Evolutionary conservation across 2,329 filamentous ascomycete species (phyloP).

Genomic region (Aureobasidium zeae): DNA sequence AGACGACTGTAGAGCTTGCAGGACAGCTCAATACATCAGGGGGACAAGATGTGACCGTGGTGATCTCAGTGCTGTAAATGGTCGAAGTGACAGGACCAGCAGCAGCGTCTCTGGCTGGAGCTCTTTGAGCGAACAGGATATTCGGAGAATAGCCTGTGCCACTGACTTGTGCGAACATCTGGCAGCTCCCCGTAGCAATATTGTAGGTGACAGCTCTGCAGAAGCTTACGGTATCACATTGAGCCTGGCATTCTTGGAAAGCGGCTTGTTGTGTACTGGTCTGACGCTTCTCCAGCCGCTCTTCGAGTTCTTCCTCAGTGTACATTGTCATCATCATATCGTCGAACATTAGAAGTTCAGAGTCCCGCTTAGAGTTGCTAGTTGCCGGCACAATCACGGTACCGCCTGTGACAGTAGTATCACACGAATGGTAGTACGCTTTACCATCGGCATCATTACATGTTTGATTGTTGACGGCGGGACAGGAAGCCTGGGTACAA

Average conservation of each 20-base stretch:
- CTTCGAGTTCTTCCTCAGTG: not conserved
- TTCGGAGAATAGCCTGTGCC: constrained; percentile 5
- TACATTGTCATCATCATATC: constrained; percentile 10
- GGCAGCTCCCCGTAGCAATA: not conserved
- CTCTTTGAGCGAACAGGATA: constrained; percentile 6
- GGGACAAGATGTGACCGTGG: constrained; percentile 8
- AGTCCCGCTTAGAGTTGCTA: constrained; percentile 1
- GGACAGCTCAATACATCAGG: constrained; percentile 15
- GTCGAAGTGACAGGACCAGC: constrained; percentile 8
- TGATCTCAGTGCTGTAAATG: constrained; percentile 10
- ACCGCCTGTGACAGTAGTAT: constrained; percentile 6
- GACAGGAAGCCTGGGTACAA: constrained; percentile 7
- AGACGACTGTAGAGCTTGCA: constrained; percentile 10
- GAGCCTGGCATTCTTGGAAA: constrained; percentile 10
- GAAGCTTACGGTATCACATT: not conserved
- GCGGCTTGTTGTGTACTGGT: constrained; percentile 2
- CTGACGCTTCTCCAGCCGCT: not conserved
- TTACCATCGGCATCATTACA: constrained; percentile 16
- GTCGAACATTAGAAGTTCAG: constrained; percentile 11
- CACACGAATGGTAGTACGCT: constrained; percentile 6
- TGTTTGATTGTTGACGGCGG: not conserved
- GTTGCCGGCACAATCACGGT: not conserved
- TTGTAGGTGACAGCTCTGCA: constrained; percentile 12
- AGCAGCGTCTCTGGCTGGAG: constrained; percentile 8
- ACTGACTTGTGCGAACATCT: constrained; percentile 5